Base-by-base conservation (phyloP, 2,329 filamentous ascomycete genomes). In the Penicillium brevicompactum region DNA sequence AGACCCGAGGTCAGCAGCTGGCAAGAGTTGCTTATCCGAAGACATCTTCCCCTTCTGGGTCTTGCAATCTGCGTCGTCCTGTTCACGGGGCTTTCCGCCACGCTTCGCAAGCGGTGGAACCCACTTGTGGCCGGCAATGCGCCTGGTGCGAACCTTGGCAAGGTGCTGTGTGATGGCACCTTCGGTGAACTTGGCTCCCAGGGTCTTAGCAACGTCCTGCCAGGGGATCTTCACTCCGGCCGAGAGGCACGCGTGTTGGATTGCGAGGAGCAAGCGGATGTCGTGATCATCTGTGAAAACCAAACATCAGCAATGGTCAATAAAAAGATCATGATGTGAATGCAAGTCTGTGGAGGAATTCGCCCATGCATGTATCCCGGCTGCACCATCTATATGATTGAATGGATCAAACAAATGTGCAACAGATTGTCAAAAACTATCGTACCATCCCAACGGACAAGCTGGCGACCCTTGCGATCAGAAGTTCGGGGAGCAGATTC, bases 91-190 rank as follows among this genome's bases (percentile, higher is more conserved):
- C 18, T 18, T 18, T 18, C 18, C 18, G 18, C 18, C 18, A 34
- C 76, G 73, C 50, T 70, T 72, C 6, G 78, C 63, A 18, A 72
- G 66, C 8, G 77, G 76, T 4, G 78, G 77, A 2, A 78, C 73
- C 1, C 58, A 58, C 27, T 74, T 70, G 0, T 68, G 67, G 4
- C 61, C 56, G 8, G 68, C 56, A 56, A 27, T 27, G 24, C 78
- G 70, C 30, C 71, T 69, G 16, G 38, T 46, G 8, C 78, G 76
- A 2, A 80, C 59, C 55, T 81, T 80, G 0, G 76, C 68, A 13
- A 80, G 64, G 49, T 80, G 78, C 57, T 81, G 78, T 1, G 75
- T 64, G 21, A 80, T 78, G 1, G 77, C 74, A 2, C 78, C 76
- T 46, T 75, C 75, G 0, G 70, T 73, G 51, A 76, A 75, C n/a